Evolutionary conservation across 2,329 filamentous ascomycete genomes (phyloP), one percentile per base, ranked within the genome.

Genomic region (Talaromyces sp.): DNA sequence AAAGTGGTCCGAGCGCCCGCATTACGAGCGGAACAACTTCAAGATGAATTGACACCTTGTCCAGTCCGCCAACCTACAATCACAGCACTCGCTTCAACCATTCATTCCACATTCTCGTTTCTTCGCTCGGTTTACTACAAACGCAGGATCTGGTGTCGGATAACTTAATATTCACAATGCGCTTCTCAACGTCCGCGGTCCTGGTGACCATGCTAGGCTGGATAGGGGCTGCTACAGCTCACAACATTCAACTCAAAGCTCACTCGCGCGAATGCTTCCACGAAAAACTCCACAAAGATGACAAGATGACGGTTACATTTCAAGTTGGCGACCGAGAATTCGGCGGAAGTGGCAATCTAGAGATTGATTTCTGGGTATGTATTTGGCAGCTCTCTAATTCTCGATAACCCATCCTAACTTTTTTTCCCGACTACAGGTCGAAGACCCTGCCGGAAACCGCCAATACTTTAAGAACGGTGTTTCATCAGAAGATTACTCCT

Each of bases 291-390:
- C 94, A 96, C 83, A 87, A 86, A 78, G 95, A 97, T 79, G 95
- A 99, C 83, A 91, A 90, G 80, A 99, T 99, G 95, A 97, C 93
- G 9, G 93, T 99, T 67, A 96, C 93, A 35, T 99, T 96, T 85
- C 95, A 98, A 83, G 94, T 98, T 66, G 95, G 95, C 76, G 95
- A 99, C 78, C 85, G 94, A 71, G 95, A 99, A 78, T 97, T 97
- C 80, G 94, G 94, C 61, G 91, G 91, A 61, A 93, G 93, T 65
- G 94, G 94, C 39, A 98, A 97, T 76, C 83, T 99, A 67, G 93
- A 98, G 72, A 90, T 99, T 75, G 95, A 99, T 79, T 99, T 99
- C 78, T 98, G 93, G 93, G 95, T 98, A 88, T 71, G 88, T 72
- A 61, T 64, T 10, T 2, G 2, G 17, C 22, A 33, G 27, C 13